These are phyloP conservation scores for Cryptococcus depauperatus DNA, from an alignment of 1,284 basidiomycete species.

Conservation along the genomic window DNA sequence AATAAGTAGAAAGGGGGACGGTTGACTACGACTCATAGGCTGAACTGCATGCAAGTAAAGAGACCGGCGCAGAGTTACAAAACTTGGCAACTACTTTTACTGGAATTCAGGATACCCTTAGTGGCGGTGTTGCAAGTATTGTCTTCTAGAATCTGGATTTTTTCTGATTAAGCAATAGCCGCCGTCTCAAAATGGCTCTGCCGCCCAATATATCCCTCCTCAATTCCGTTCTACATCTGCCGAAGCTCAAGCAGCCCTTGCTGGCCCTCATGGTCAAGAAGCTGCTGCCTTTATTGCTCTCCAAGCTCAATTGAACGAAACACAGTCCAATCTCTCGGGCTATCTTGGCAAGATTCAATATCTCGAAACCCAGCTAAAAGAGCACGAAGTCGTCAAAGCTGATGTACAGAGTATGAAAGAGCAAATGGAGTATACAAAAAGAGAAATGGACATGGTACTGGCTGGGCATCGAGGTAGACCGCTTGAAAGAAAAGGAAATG, in stretches of 20 bases:
- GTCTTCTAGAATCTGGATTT: not conserved
- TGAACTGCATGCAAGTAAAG: conserved; percentile 87
- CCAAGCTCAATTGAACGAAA: conserved; percentile 75
- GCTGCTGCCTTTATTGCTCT: conserved; percentile 53
- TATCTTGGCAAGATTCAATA: conserved; percentile 80
- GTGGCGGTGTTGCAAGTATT: conserved; percentile 63
- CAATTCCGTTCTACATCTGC: conserved; percentile 39
- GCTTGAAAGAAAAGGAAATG: conserved; percentile 31
- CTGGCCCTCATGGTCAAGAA: conserved; percentile 39
- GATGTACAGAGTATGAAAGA: conserved; percentile 68
- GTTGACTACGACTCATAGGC: conserved; percentile 49
- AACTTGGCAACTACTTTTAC: conserved; percentile 72
- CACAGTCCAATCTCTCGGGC: conserved; percentile 65
- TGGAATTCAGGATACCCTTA: conserved; percentile 86
- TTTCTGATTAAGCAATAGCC: conserved; percentile 8
- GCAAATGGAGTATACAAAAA: conserved; percentile 56
- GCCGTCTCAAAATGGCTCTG: conserved; percentile 47
- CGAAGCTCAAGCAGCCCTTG: conserved; percentile 40
- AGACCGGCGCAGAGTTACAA: conserved; percentile 83
- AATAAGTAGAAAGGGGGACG: not conserved
- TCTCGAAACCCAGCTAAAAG: conserved; percentile 67
- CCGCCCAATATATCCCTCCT: conserved; percentile 36
- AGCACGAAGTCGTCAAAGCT: conserved; percentile 76
- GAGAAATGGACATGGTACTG: conserved; percentile 36
- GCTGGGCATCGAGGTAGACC: conserved; percentile 27